These are phyloP conservation scores for Boletus speciosus DNA, from an alignment of 768 basidiomycete genomes.

Conservation along the genomic window DNA sequence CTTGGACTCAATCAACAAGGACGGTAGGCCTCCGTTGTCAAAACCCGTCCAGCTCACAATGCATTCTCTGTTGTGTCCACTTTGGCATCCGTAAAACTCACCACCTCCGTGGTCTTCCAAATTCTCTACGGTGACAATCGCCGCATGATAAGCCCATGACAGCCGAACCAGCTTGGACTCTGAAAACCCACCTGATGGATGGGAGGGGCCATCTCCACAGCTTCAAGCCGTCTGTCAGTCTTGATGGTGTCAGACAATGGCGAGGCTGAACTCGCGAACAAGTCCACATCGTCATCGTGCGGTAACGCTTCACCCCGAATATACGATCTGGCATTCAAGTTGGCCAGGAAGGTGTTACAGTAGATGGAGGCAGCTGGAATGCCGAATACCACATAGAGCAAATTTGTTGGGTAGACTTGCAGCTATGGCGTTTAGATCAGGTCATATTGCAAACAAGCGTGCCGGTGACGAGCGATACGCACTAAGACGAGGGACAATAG, in stretches of 20 bases:
- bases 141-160: neutral
- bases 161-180: neutral
- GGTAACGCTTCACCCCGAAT: neutral
- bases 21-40: too few relatives aligned
- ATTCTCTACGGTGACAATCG: neutral
- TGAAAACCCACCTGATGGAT: neutral
- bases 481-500: slow-evolving; percentile 46
- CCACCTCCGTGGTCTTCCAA: neutral
- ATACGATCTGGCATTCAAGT: slow-evolving; percentile 10
- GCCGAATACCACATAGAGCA: neutral
- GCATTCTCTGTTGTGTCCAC: too few relatives aligned
- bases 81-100: neutral
- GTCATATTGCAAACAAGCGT: neutral
- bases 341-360: slow-evolving; percentile 11
- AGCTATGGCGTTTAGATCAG: neutral
- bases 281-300: neutral
- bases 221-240: neutral
- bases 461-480: slow-evolving; percentile 23
- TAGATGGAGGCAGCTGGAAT: slow-evolving; percentile 12
- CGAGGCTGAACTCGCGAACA: neutral
- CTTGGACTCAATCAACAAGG: too few relatives aligned
- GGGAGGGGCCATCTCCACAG: too few relatives aligned
- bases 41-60: too few relatives aligned
- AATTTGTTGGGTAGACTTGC: neutral
- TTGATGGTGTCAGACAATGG: too few relatives aligned